Percentiles rank a stretch among this genome's conserved stretches.
phyloP scores from a whole-genome alignment of 768 basidiomycete genomes.

The Tricholoma furcatifolium region DNA sequence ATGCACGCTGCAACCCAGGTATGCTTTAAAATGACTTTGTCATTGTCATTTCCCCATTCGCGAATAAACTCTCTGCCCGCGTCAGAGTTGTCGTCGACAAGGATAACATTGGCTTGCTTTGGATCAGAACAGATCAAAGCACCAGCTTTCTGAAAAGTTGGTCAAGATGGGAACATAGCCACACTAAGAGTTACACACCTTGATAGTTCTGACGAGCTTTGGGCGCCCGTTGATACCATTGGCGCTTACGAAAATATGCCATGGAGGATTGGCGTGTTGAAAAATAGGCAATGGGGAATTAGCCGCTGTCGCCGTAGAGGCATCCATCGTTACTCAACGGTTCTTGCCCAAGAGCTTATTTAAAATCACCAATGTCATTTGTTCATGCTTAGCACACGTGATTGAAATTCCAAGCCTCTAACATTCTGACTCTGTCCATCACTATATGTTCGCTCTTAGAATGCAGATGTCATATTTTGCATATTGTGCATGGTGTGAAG shows the following conservation, averaged over 20 bases:
- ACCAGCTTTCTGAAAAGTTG: constrained; percentile 46
- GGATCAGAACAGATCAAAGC: constrained; percentile 51
- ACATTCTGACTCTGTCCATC: too few species aligned
- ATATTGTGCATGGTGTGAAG: constrained; percentile 33
- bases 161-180: constrained; percentile 1
- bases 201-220: constrained; percentile 48
- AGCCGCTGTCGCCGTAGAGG: too few species aligned
- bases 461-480: constrained; percentile 23
- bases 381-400: too few species aligned
- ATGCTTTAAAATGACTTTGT: constrained; percentile 53
- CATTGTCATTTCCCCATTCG: constrained; percentile 52
- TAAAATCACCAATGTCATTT: too few species aligned
- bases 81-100: constrained; percentile 54
- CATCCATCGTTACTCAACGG: too few species aligned
- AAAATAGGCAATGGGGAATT: constrained; percentile 22
- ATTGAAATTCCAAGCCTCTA: too few species aligned
- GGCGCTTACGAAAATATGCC: constrained; percentile 59
- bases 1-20: constrained; percentile 52
- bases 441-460: background rate
- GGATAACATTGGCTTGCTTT: constrained; percentile 51
- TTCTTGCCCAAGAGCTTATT: too few species aligned
- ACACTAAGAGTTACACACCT: constrained; percentile 34
- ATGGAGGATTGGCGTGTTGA: constrained; percentile 36
- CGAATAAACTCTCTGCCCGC: constrained; percentile 57
- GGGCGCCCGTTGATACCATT: constrained; percentile 48